A percentile compares a stretch with the other conserved stretches of the same genome.
phyloP scores from a whole-genome alignment of 1,284 basidiomycete genomes.

The Apiotrichum mycotoxinovorans region DNA sequence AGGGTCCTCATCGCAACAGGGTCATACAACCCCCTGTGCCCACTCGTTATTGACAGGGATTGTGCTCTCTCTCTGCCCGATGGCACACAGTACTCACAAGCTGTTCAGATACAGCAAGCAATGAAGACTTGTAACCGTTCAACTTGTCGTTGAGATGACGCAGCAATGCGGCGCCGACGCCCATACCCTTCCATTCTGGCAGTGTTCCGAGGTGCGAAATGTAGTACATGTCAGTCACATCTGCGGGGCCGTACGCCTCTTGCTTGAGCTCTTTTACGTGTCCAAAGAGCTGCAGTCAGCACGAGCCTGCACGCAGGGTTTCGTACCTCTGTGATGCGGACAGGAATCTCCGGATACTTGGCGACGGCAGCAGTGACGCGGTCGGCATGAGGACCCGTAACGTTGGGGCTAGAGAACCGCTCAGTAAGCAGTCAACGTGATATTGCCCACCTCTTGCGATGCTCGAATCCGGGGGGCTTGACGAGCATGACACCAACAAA shows the following conservation, averaged over 20 bases:
- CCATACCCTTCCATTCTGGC: slow-evolving; percentile 5
- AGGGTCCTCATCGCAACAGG: too few relatives aligned
- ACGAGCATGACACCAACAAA: slow-evolving; percentile 12
- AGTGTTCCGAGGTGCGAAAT: slow-evolving; percentile 11
- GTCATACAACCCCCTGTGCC: too few relatives aligned
- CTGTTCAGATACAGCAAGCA: neutral
- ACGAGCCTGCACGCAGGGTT: neutral
- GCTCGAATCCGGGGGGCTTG: slow-evolving; percentile 16
- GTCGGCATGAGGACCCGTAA: slow-evolving; percentile 10
- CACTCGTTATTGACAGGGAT: too few relatives aligned
- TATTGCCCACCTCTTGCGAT: slow-evolving; percentile 14
- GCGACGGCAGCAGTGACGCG: neutral
- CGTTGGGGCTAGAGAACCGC: slow-evolving; percentile 3
- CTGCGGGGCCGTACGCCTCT: slow-evolving; percentile 6
- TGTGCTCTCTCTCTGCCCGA: too few relatives aligned
- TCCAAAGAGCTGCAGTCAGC: neutral
- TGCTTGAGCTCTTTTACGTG: neutral
- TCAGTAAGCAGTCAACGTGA: too few relatives aligned
- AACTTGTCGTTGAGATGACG: neutral
- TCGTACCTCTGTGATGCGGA: neutral
- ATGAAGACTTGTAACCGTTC: neutral
- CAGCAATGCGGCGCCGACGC: slow-evolving; percentile 7
- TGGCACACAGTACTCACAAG: neutral
- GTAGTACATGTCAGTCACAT: slow-evolving; percentile 15
- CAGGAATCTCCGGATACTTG: neutral